Conservation (phyloP, 1,284 basidiomycete genomes). For the Moniliophthora roreri region DNA sequence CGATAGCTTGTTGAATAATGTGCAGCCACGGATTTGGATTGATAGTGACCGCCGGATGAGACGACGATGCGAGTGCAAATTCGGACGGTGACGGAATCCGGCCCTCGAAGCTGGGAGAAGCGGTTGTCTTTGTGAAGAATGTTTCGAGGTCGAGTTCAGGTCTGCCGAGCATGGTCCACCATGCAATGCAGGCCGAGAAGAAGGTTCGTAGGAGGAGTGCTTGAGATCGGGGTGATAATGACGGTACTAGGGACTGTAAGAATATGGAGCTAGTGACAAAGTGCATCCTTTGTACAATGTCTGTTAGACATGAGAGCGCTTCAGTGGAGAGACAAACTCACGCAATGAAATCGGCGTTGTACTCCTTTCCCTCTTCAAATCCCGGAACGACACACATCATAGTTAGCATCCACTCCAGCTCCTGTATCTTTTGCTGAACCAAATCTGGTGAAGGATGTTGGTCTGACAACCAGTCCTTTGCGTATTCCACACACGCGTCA, state of each 20-base stretch:
- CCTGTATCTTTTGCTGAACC: constrained; percentile 44
- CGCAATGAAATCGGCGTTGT: constrained; percentile 49
- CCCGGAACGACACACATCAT: constrained; percentile 45
- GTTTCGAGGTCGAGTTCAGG: constrained; percentile 36
- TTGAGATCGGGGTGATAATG: constrained; percentile 36
- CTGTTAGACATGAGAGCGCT: background rate
- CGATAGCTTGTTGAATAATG: constrained; percentile 43
- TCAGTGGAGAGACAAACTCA: constrained; percentile 25
- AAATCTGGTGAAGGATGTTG: constrained; percentile 26
- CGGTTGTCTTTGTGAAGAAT: constrained; percentile 35
- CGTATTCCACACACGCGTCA: constrained; percentile 40
- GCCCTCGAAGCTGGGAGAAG: constrained; percentile 27
- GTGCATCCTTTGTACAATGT: constrained; percentile 41
- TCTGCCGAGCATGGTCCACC: constrained; percentile 42
- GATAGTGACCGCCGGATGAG: constrained; percentile 21
- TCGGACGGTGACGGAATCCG: background rate
- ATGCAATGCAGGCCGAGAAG: constrained; percentile 34
- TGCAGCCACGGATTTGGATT: constrained; percentile 56
- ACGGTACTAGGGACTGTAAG: constrained; percentile 38
- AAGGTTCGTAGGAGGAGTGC: constrained; percentile 43
- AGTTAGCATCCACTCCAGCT: constrained; percentile 40
- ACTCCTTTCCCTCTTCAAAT: constrained; percentile 31
- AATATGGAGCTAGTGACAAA: constrained; percentile 55
- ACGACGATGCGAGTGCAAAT: background rate
- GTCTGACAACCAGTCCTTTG: constrained; percentile 48